These are phyloP conservation scores for Suillus paluster DNA, from an alignment of 768 basidiomycete genomes.

Conservation along the genomic window DNA sequence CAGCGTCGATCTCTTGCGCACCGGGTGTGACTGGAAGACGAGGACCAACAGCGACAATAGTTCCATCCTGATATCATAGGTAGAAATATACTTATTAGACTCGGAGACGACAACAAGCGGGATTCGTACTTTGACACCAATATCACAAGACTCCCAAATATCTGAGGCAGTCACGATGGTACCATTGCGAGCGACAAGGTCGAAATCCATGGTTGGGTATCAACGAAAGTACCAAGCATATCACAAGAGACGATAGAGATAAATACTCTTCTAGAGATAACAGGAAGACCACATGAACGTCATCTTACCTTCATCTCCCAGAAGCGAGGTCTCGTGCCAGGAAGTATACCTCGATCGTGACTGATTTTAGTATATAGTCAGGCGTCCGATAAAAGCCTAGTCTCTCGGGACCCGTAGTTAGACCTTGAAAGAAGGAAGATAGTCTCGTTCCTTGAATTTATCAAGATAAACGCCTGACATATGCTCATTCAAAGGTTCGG, in stretches of 20 bases:
- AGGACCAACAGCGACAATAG: constrained; percentile 30
- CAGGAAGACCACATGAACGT: constrained; percentile 1
- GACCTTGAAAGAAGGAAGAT: too few species aligned
- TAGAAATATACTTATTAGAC: too few species aligned
- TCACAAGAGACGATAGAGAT: background rate
- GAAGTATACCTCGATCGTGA: background rate
- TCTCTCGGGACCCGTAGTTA: too few species aligned
- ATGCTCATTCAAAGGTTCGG: too few species aligned
- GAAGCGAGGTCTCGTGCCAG: constrained; percentile 8
- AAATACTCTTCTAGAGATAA: constrained; percentile 7
- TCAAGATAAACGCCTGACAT: background rate
- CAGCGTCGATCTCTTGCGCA: constrained; percentile 38
- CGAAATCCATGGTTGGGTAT: constrained; percentile 15
- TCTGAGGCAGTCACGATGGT: constrained; percentile 23
- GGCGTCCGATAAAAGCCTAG: background rate
- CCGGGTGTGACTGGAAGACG: constrained; percentile 15
- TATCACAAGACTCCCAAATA: constrained; percentile 25
- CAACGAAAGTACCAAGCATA: background rate
- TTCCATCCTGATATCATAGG: constrained; percentile 28
- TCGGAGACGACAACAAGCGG: too few species aligned
- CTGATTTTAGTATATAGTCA: constrained; percentile 1
- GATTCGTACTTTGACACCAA: constrained; percentile 31
- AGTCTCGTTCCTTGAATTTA: too few species aligned
- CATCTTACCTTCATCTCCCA: background rate
- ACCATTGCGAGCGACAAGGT: constrained; percentile 18